Evolutionary conservation across 257 asterid species (phyloP).

Genomic region (Jacaranda copaia): DNA sequence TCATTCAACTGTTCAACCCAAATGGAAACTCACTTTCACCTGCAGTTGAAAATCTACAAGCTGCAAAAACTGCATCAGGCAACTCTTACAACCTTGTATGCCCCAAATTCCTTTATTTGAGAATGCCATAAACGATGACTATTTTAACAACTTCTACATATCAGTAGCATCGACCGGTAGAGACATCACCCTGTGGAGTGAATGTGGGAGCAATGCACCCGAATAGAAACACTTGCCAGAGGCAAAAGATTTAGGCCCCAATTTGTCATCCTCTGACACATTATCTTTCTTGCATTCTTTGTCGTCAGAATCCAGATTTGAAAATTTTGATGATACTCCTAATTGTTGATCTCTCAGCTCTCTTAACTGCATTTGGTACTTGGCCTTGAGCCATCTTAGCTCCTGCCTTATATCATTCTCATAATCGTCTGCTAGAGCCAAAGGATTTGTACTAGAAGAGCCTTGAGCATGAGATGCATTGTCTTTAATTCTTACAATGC

Average conservation of each 20-base stretch:
- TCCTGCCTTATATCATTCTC: slow-evolving; percentile 66
- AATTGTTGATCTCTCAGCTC: slow-evolving; percentile 53
- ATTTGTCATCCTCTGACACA: neutral
- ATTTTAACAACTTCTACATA: slow-evolving; percentile 32
- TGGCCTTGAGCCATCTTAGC: slow-evolving; percentile 76
- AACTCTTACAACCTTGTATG: neutral
- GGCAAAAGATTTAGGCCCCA: neutral
- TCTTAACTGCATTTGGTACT: slow-evolving; percentile 63
- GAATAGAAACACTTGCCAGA: slow-evolving; percentile 42
- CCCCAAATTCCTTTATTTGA: slow-evolving; percentile 8
- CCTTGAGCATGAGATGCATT: slow-evolving; percentile 16
- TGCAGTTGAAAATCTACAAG: slow-evolving; percentile 41
- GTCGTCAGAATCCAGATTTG: slow-evolving; percentile 16
- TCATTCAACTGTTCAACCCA: slow-evolving; percentile 24
- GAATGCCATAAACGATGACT: neutral
- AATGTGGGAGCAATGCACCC: slow-evolving; percentile 46
- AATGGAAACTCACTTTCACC: slow-evolving; percentile 23
- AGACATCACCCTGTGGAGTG: slow-evolving; percentile 66
- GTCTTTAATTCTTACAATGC: neutral
- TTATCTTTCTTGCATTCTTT: slow-evolving; percentile 29
- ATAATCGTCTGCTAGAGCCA: slow-evolving; percentile 38
- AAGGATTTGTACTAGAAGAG: slow-evolving; percentile 24
- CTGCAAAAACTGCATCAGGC: slow-evolving; percentile 28
- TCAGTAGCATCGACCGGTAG: slow-evolving; percentile 73
- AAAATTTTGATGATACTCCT: slow-evolving; percentile 40